phyloP scores from a whole-genome alignment of 306 rosid genomes.

The Lathyrus oleraceus region DNA sequence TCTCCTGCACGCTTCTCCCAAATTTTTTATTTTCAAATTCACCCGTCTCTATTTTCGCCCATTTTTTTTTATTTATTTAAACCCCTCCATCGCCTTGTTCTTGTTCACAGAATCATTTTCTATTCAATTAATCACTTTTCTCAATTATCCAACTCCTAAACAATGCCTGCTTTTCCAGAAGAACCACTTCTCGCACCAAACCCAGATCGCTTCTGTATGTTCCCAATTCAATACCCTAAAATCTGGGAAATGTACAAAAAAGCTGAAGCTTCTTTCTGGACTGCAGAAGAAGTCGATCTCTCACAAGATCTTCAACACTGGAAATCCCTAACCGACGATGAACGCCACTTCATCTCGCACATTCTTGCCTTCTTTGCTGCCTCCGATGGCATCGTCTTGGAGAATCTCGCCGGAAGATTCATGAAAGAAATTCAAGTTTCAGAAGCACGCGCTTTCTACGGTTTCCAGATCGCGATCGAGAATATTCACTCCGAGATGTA shows the following conservation, averaged over 20 bases:
- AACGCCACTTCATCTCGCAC: not conserved
- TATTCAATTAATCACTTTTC: not conserved
- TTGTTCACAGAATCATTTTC: not conserved
- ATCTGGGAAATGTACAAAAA: conserved; percentile 12
- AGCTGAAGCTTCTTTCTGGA: not conserved
- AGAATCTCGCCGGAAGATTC: conserved; percentile 6
- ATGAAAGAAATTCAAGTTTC: not conserved
- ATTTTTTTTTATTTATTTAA: not conserved
- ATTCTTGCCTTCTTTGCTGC: not conserved
- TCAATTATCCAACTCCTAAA: not conserved
- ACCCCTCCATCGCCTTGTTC: not conserved
- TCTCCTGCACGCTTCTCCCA: not conserved
- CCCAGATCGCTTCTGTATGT: not conserved
- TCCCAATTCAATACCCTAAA: conserved; percentile 9
- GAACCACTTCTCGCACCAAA: not conserved
- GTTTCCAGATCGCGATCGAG: not conserved
- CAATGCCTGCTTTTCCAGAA: not conserved
- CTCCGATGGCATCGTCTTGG: not conserved
- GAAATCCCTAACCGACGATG: not conserved
- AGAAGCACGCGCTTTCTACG: not conserved
- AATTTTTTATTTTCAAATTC: not conserved
- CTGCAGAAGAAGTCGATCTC: not conserved
- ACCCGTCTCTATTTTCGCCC: not conserved
- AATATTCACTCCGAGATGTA: not conserved
- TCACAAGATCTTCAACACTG: not conserved